Base-by-base conservation (phyloP, 1,139 yeast species). In the Kluyveromyces sp. region DNA sequence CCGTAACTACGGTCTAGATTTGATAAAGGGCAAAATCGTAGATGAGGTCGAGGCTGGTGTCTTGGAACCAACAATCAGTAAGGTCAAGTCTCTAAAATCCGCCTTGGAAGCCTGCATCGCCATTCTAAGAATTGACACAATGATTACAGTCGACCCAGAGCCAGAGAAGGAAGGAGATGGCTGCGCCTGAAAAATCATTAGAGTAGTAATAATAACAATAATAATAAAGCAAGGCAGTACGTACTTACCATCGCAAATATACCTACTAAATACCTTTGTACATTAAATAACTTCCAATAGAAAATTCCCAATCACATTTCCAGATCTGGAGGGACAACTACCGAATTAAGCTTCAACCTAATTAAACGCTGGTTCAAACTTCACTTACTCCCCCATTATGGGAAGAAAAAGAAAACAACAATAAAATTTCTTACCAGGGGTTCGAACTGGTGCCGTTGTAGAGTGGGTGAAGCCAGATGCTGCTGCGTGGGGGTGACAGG, bases 91-190 rank as follows among this genome's bases (percentile, higher is more conserved):
- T 25, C 78, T 94, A 64, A 90, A 94, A 70, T 83, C 94, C 49
- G 97, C 98, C 10, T 79, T 94, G 57, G 99, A 94, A 71, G 99
- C 99, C 3, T 92, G 98, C 70, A 83, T 94, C 66, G 96, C 98
- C 37, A 92, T 94, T 55, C 77, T 94, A 60, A 83, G 99, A 75
- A 94, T 94, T 62, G 99, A 94, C 68, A 94, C 98, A 48, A 89
- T 92, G 95, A 92, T 94, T 63, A 86, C 89, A 47, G 96, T 94
- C 50, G 94, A 90, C 58, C 98, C 98, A 31, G 98, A 92, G 62
- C 95, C 89, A 53, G 87, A 87, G 53, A 80, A 80, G 72, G 95
- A 90, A 69, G 34, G 34, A n/a, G 43, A 41, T 7, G 33, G 28
- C 34, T 33, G 34, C 21, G 25, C 7, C 15, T 37, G 27, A 35